Evolutionary conservation across 352 stramenopile genomes (phyloP).

Genomic region (Albugo laibachii): DNA sequence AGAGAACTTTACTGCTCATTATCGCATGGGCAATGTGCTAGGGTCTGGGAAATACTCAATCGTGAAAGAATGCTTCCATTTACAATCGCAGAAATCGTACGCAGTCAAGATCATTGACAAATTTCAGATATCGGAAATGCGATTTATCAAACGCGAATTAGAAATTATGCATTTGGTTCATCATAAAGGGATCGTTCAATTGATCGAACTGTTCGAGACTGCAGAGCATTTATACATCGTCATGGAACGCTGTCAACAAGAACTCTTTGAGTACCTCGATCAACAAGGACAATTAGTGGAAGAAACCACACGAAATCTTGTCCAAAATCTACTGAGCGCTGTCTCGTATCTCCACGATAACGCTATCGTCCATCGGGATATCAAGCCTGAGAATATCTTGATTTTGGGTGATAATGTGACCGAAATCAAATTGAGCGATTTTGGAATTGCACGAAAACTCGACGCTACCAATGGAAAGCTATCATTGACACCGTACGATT

Average conservation of each 20-base stretch:
- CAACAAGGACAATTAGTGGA: constrained; percentile 50
- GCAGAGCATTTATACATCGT: constrained; percentile 60
- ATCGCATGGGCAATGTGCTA: constrained; percentile 26
- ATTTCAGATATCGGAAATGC: constrained; percentile 52
- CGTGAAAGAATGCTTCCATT: constrained; percentile 31
- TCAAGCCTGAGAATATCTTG: constrained; percentile 74
- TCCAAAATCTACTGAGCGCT: constrained; percentile 49
- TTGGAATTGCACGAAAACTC: constrained; percentile 59
- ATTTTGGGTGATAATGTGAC: constrained; percentile 39
- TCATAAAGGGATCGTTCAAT: constrained; percentile 54
- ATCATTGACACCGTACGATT: constrained; percentile 50
- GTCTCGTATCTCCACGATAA: constrained; percentile 70
- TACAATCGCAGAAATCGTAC: constrained; percentile 14
- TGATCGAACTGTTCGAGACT: constrained; percentile 60
- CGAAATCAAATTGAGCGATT: constrained; percentile 69
- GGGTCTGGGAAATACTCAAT: constrained; percentile 64
- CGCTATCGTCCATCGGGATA: constrained; percentile 71
- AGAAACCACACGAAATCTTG: constrained; percentile 33
- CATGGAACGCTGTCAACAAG: constrained; percentile 58
- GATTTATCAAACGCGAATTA: constrained; percentile 72
- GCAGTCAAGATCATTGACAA: constrained; percentile 77
- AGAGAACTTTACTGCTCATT: constrained; percentile 33
- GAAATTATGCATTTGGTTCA: constrained; percentile 64
- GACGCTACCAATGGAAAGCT: constrained; percentile 26
- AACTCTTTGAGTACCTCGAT: constrained; percentile 73